Base-by-base conservation (phyloP, 306 rosid genomes). In the Sechiopsis laciniata region DNA sequence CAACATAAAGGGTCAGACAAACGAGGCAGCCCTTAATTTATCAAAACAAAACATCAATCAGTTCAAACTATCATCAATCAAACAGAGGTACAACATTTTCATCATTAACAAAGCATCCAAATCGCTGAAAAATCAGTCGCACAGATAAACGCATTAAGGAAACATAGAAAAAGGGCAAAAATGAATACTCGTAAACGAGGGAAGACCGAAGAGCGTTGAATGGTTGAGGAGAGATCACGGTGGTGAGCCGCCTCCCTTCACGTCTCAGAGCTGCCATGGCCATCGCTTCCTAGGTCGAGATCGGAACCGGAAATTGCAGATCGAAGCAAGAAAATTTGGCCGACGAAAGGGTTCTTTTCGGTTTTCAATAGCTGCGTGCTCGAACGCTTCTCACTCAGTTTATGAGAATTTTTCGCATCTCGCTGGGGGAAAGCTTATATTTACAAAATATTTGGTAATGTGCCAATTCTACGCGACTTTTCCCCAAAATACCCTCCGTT, bases 201-300 rank as follows among this genome's bases (percentile, higher is more conserved):
- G 88, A 80, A 72, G 88, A 78, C 75, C 86, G 85, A 76, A 75
- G 16, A 55, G 82, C 82, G 76, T 82, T 24, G 77, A 84, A 75
- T 2, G 96, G 87, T 54, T 78, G 85, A 32, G 93, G 85, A 72
- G 92, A 78, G 66, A 83, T 46, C 78, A 88, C 82, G 57, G 92
- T 78, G 54, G 88, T 77, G 74, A 91, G 60, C 54, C 96, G 97
- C 87, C 85, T 89, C 82, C 95, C 99, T 78, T 91, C 97, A 46
- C 97, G 96, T 76, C 97, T 83, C 3, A 94, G 79, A 74, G 87
- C 91, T 79, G 95, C 92, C 97, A 95, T 91, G 15, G 99, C 94
- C 98, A 93, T 93, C 72, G 84, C 46, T 40, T 58, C 7, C 74
- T 4, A 73, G 73, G 74, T 52, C 75, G 77, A 55, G 82, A 80